Percentiles rank a stretch among this genome's conserved stretches.
Conservation (phyloP, 2,329 filamentous ascomycete species). For the Nemania sp. region DNA sequence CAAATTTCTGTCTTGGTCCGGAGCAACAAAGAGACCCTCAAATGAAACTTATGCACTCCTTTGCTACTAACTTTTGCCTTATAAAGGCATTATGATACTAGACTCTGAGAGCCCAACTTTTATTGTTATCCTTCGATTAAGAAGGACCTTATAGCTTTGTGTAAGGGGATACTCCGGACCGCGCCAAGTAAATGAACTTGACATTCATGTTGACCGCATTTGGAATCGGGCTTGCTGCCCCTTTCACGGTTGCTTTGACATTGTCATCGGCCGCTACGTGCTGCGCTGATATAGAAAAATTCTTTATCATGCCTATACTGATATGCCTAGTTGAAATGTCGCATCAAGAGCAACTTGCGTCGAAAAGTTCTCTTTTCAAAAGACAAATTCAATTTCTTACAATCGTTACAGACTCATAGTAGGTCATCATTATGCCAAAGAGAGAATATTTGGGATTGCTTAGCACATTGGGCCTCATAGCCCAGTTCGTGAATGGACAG, state of each 20-base stretch:
- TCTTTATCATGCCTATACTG: conserved; percentile 35
- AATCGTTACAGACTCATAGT: conserved; percentile 26
- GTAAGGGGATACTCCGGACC: conserved; percentile 3
- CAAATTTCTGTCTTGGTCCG: neutral
- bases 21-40: conserved; percentile 6
- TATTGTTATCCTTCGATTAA: conserved; percentile 2
- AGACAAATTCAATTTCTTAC: conserved; percentile 20
- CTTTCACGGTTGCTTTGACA: conserved; percentile 34
- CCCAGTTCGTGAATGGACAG: conserved; percentile 32
- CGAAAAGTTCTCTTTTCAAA: conserved; percentile 15
- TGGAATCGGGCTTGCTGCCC: conserved; percentile 25
- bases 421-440: conserved; percentile 33
- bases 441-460: conserved; percentile 32
- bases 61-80: conserved; percentile 6
- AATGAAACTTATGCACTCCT: conserved; percentile 18
- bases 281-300: conserved; percentile 32
- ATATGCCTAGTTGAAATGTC: conserved; percentile 28
- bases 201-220: conserved; percentile 29
- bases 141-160: conserved; percentile 16
- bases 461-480: conserved; percentile 29
- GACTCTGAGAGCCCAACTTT: conserved; percentile 10
- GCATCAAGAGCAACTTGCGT: neutral
- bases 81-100: conserved; percentile 1
- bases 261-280: conserved; percentile 26
- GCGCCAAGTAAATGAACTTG: conserved; percentile 2